phyloP scores from a whole-genome alignment of 768 basidiomycete genomes.

The Lentinula raphanica region DNA sequence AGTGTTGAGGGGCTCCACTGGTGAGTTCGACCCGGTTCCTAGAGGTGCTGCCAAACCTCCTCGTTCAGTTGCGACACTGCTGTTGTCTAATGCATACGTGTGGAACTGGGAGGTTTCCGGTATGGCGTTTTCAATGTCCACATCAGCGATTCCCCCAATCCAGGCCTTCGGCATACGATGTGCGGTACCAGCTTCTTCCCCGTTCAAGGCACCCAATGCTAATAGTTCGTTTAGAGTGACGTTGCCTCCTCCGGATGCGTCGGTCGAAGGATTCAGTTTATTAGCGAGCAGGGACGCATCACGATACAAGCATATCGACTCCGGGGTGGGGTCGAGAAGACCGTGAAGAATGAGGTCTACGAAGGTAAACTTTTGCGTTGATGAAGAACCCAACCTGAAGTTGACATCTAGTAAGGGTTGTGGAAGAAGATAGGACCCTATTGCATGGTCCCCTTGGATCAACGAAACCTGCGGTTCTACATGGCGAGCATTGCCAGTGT shows the following conservation, averaged over 20 bases:
- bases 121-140: not conserved
- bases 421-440: not conserved
- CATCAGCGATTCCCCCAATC: conserved; percentile 1
- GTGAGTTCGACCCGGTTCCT: not conserved
- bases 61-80: not conserved
- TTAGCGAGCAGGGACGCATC: not conserved
- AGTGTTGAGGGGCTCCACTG: not conserved
- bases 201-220: not conserved
- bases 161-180: conserved; percentile 3
- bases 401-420: not conserved
- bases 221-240: not conserved
- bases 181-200: not conserved
- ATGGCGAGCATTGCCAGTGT: not conserved
- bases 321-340: not conserved
- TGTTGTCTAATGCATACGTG: not conserved
- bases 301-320: not conserved
- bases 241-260: not conserved
- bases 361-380: not conserved
- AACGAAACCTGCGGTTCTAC: no score
- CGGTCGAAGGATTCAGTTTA: not conserved
- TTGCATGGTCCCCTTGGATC: not conserved
- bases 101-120: not conserved
- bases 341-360: conserved; percentile 4
- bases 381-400: not conserved
- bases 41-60: not conserved